phyloP scores from a whole-genome alignment of 768 basidiomycete genomes.

The Crepidotus variabilis region DNA sequence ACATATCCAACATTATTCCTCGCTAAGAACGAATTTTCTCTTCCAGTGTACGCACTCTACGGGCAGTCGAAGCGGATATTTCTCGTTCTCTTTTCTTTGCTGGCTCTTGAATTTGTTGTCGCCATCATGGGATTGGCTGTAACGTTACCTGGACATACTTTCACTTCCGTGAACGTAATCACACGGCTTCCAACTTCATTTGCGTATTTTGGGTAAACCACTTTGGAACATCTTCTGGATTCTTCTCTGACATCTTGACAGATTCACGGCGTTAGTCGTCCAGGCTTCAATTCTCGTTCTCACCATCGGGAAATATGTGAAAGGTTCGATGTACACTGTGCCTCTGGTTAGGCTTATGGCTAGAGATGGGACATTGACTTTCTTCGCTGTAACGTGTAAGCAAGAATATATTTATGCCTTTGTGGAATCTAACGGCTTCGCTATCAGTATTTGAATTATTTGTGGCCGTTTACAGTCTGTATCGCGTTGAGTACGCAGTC shows the following conservation, averaged over 20 bases:
- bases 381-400: conserved; percentile 17
- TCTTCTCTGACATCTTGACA: not conserved
- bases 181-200: conserved; percentile 18
- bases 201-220: conserved; percentile 19
- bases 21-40: not conserved
- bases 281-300: conserved; percentile 17
- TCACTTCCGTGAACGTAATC: conserved; percentile 10
- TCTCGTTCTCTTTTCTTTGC: conserved; percentile 14
- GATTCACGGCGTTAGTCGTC: conserved; percentile 17
- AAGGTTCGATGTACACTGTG: conserved; percentile 15
- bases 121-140: conserved; percentile 14
- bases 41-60: conserved; percentile 28
- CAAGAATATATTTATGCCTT: not conserved
- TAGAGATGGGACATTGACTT: conserved; percentile 22
- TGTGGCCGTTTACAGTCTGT: conserved; percentile 16
- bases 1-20: not conserved
- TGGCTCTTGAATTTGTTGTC: conserved; percentile 16
- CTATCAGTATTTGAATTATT: conserved; percentile 15
- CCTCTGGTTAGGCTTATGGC: conserved; percentile 21
- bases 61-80: conserved; percentile 18
- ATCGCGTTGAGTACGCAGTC: conserved; percentile 13
- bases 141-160: conserved; percentile 10
- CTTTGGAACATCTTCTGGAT: not conserved
- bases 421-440: not conserved
- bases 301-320: conserved; percentile 17